Conservation (phyloP, 2,329 filamentous ascomycete genomes). For the Cytospora schulzeri region DNA sequence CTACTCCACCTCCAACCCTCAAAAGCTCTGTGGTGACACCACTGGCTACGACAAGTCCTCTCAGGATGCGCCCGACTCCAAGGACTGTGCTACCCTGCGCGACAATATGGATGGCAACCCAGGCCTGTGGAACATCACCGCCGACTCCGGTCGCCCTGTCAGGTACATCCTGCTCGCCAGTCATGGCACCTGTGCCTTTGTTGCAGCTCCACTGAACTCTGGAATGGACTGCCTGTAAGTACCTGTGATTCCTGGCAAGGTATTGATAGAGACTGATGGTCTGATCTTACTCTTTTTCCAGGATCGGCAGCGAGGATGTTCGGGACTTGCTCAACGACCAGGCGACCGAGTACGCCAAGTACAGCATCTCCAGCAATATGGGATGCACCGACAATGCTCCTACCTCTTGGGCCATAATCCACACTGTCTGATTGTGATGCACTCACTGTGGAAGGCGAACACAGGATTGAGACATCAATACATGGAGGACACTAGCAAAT, state of each 20-base stretch:
- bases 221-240: background rate
- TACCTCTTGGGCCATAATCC: background rate
- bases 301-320: background rate
- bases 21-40: background rate
- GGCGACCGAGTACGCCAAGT: background rate
- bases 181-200: background rate
- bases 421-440: background rate
- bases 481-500: too few species aligned
- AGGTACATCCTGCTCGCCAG: background rate
- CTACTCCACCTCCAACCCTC: background rate
- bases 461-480: too few species aligned
- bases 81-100: background rate
- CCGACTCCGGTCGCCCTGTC: background rate
- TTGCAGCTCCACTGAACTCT: background rate
- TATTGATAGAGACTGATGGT: background rate
- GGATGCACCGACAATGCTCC: background rate
- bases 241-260: background rate
- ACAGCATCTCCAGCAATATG: constrained; percentile 1
- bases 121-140: background rate
- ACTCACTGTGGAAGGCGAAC: background rate
- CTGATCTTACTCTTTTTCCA: background rate
- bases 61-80: background rate
- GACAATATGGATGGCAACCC: background rate
- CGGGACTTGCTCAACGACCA: background rate
- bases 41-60: background rate